Evolutionary conservation across 306 rosid species (phyloP), one percentile per base, ranked within the genome.

Genomic region (Pyrus pyrifolia): DNA sequence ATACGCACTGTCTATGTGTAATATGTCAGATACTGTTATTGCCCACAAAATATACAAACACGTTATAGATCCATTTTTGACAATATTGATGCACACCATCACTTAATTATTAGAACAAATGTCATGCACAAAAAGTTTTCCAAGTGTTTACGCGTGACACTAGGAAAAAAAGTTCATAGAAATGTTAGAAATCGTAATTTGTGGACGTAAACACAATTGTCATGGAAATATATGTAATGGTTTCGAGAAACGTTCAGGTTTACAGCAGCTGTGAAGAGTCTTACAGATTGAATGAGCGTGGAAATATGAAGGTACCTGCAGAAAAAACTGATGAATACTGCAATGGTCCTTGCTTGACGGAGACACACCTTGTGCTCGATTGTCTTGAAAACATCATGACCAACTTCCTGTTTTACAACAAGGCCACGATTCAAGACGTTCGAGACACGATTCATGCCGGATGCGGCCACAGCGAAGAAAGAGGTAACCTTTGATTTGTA

Each of bases 241-340:
- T 22, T 10, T 58, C 15, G 63, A 21, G 14, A 58, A 58, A 58
- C 18, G 29, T 1, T 21, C 83, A 94, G 98, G 85, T 94, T 21
- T 94, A 92, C 72, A 85, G 72, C 17, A 89, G 87, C 73, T 94
- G 98, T 60, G 96, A 92, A 80, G 92, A 83, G 58, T 86, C 97
- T 11, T 86, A 25, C 55, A 86, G 96, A 81, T 72, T 94, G 76
- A 84, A 10, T 11, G 86, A 81, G 71, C 76, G 83, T 44, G 98
- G 98, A 35, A 69, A 85, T 53, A 71, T 94, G 77, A 53, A 88
- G 0, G 93, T 94, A 55, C 88, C 95, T 1, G 0, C 11, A 1
- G 88, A 88, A 29, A 78, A 83, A 59, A 78, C 95, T 15, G 87
- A 88, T 2, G 84, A 31, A 52, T 94, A 76, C 79, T 92, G 98